Conservation (phyloP, 2,329 filamentous ascomycete species). For the Aspergillus clavatus region DNA sequence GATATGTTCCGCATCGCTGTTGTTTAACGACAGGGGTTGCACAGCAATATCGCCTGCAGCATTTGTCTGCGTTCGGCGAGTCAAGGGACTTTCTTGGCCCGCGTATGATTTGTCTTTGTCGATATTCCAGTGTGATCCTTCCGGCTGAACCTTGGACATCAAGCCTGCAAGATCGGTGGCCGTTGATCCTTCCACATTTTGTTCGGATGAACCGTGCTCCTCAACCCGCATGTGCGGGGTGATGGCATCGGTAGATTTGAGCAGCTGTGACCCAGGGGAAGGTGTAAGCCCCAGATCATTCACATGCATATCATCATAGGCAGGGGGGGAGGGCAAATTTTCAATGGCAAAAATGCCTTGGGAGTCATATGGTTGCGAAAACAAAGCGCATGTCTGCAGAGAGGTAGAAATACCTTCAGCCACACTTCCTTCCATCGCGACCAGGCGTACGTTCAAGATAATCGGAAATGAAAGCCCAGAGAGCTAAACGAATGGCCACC, state of each 20-base stretch:
- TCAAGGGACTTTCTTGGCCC: background rate
- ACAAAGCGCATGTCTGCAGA: slow-evolving; percentile 21
- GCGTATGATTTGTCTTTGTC: background rate
- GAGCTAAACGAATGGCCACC: background rate
- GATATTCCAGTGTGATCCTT: background rate
- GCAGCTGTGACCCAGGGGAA: slow-evolving; percentile 34
- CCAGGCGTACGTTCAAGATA: background rate
- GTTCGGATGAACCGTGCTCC: slow-evolving; percentile 3
- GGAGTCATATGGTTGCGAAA: slow-evolving; percentile 9
- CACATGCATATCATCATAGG: slow-evolving; percentile 21
- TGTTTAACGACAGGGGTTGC: background rate
- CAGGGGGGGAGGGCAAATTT: slow-evolving; percentile 17
- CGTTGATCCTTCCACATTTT: background rate
- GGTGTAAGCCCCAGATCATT: slow-evolving; percentile 43
- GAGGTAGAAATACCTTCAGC: slow-evolving; percentile 40
- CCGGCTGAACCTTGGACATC: background rate
- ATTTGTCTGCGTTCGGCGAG: background rate
- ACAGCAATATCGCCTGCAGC: background rate
- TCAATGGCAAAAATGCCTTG: slow-evolving; percentile 17
- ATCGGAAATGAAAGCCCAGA: background rate
- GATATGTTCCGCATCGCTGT: background rate
- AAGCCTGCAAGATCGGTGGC: background rate
- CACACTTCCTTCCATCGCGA: slow-evolving; percentile 22
- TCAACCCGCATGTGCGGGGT: slow-evolving; percentile 9
- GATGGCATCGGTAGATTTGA: slow-evolving; percentile 12